Evolutionary conservation across 371 early-diverging fungal genomes (phyloP), one percentile per base, ranked within the genome.

Genomic region (Mortierella sp.): DNA sequence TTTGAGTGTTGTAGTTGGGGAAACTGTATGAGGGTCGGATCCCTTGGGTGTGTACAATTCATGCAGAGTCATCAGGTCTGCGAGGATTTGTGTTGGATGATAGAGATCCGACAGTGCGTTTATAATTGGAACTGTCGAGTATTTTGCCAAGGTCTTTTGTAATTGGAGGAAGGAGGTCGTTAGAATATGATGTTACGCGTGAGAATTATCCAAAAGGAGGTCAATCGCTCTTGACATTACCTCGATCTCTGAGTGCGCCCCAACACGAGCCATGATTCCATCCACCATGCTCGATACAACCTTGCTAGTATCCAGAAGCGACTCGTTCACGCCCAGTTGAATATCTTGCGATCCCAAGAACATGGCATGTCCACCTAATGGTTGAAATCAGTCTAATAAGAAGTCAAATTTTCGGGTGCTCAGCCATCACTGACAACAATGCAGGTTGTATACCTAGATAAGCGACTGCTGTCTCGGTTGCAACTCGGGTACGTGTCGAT

Each of bases 61-160:
- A 86, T 97, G 95, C 66, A 98, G 85, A 0, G 98, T 96, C 91
- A 96, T 89, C 61, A 97, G 83, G 82, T 98, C 99, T 29, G 98
- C 99, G 35, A 98, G 86, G 56, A 95, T 95, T 85, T 98, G 99
- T 13, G 97, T 94, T 55, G 99, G 99, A 68, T 98, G 99, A 82
- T 91, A 97, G 76, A 92, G 90, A 67, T 93, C 96, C 54, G 96
- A 93, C 28, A 98, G 86, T 1, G 97, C 99, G 74, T 98, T 98
- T 83, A 98, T 93, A 29, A 98, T 93, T 2, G 99, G 99, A 1
- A 96, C 97, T 5, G 85, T 69, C 2, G 96, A 95, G 85, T 98
- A 89, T 75, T 93, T 85, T 28, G 96, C 95, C 22, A 98, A 87
- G 15, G 85, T 85, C 90, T 91, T 83, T 58, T 35, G 29, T 51